phyloP scores from a whole-genome alignment of 2,329 filamentous ascomycete genomes.

The Pezizomycotina sp. region DNA sequence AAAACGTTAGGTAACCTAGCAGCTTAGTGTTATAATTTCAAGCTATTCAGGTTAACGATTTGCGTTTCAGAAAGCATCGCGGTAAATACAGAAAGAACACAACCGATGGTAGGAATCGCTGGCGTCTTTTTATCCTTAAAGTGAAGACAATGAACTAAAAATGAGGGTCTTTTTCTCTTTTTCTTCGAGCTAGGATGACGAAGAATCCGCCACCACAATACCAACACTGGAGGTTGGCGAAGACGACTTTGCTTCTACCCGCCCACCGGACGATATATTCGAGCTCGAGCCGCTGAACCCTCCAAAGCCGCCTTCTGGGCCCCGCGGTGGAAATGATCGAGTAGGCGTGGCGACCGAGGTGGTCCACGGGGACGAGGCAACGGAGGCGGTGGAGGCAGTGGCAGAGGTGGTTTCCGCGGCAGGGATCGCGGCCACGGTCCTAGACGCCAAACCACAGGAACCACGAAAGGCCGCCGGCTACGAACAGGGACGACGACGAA shows the following conservation, averaged over 20 bases:
- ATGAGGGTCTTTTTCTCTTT: not conserved
- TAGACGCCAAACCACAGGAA: too few species aligned
- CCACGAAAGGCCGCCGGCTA: too few species aligned
- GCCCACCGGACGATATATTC: conserved; percentile 24
- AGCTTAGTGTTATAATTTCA: too few species aligned
- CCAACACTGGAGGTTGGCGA: conserved; percentile 11
- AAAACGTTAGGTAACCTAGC: too few species aligned
- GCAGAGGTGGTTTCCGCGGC: conserved; percentile 1
- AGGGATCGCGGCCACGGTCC: conserved; percentile 1
- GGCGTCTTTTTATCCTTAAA: conserved; percentile 6
- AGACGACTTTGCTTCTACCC: conserved; percentile 24
- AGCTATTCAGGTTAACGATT: too few species aligned
- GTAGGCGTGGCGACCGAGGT: conserved; percentile 14
- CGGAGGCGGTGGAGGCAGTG: conserved; percentile 4
- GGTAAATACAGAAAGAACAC: conserved; percentile 9
- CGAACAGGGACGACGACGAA: conserved; percentile 4
- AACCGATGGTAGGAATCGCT: conserved; percentile 11
- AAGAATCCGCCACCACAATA: conserved; percentile 12
- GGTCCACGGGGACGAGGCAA: conserved; percentile 12
- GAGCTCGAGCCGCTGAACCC: conserved; percentile 22
- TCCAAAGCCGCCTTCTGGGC: conserved; percentile 16
- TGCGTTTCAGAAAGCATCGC: not conserved
- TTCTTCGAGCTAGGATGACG: conserved; percentile 4
- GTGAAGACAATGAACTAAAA: conserved; percentile 2
- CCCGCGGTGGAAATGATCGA: conserved; percentile 15